Percentiles rank a stretch among this genome's conserved stretches.
These are phyloP conservation scores for Penicillium cosmopolitanum DNA, from an alignment of 495 filamentous ascomycete species.

Conservation along the genomic window DNA sequence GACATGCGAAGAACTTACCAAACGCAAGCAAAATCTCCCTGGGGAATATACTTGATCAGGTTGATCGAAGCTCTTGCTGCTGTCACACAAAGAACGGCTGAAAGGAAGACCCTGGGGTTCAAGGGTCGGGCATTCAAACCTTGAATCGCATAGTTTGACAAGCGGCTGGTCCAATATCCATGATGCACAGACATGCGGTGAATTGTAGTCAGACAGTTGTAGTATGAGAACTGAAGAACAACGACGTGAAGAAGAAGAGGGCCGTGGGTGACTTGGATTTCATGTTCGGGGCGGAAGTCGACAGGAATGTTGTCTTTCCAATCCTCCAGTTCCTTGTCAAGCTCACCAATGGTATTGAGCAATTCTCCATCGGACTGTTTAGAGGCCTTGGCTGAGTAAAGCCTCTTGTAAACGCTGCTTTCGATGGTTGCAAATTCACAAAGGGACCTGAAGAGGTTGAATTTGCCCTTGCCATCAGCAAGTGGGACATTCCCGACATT, in stretches of 20 bases:
- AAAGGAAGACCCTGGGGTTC: slow-evolving; percentile 94
- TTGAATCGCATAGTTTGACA: slow-evolving; percentile 94
- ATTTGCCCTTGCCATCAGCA: slow-evolving; percentile 85
- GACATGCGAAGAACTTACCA: slow-evolving; percentile 64
- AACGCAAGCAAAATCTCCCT: slow-evolving; percentile 91
- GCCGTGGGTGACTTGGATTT: slow-evolving; percentile 87
- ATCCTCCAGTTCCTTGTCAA: slow-evolving; percentile 89
- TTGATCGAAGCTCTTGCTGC: slow-evolving; percentile 92
- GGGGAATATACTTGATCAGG: slow-evolving; percentile 92
- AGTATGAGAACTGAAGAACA: slow-evolving; percentile 93
- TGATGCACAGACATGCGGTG: slow-evolving; percentile 99
- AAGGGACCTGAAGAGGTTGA: slow-evolving; percentile 91
- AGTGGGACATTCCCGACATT: slow-evolving; percentile 92
- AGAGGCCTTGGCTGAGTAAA: slow-evolving; percentile 91
- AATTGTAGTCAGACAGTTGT: slow-evolving; percentile 96
- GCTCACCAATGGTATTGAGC: slow-evolving; percentile 92
- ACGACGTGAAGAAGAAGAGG: slow-evolving; percentile 91
- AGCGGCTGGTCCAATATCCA: slow-evolving; percentile 94
- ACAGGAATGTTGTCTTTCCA: slow-evolving; percentile 96
- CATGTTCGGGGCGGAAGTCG: slow-evolving; percentile 92
- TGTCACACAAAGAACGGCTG: slow-evolving; percentile 86
- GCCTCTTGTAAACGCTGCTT: slow-evolving; percentile 88
- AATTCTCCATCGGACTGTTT: slow-evolving; percentile 93
- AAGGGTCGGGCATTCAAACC: slow-evolving; percentile 87
- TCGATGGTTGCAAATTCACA: slow-evolving; percentile 90